Conservation (phyloP, 2,329 filamentous ascomycete species). For the Colletotrichum graminicola region DNA sequence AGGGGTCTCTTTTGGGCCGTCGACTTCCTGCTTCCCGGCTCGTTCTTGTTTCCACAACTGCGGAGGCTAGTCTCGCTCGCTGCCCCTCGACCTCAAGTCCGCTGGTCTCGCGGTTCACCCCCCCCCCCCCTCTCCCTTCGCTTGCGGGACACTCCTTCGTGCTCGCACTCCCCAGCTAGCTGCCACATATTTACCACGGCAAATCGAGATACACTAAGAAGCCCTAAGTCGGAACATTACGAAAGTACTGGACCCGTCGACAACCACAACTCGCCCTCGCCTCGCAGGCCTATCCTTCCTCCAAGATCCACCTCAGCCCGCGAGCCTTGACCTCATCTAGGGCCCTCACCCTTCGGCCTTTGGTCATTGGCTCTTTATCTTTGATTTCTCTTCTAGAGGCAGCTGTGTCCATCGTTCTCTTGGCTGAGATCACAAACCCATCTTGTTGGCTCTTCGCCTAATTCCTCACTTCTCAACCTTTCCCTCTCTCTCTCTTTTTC, state of each 20-base stretch:
- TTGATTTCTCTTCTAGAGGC: conserved; percentile 19
- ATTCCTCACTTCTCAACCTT: conserved; percentile 24
- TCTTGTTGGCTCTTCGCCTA: conserved; percentile 15
- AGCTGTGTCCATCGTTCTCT: conserved; percentile 27
- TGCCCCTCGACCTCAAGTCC: conserved; percentile 41
- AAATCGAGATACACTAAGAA: conserved; percentile 40
- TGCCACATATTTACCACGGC: conserved; percentile 34
- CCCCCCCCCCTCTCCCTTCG: conserved; percentile 34
- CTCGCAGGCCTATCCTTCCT: conserved; percentile 35
- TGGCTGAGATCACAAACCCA: conserved; percentile 32
- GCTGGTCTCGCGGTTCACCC: conserved; percentile 32
- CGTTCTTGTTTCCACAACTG: conserved; percentile 36
- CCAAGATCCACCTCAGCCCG: conserved; percentile 40
- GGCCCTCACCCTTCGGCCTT: conserved; percentile 35
- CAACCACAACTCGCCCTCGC: conserved; percentile 35
- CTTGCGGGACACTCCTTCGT: conserved; percentile 35
- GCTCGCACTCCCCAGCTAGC: conserved; percentile 28
- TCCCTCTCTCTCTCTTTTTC: not conserved
- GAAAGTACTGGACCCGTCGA: conserved; percentile 34
- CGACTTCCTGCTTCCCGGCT: conserved; percentile 24
- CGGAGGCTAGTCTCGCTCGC: conserved; percentile 41
- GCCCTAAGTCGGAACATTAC: conserved; percentile 39
- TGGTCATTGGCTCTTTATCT: conserved; percentile 36
- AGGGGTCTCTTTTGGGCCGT: conserved; percentile 21
- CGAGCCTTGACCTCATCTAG: conserved; percentile 40